phyloP scores from a whole-genome alignment of 495 filamentous ascomycete species.

The Daldinia childiae region DNA sequence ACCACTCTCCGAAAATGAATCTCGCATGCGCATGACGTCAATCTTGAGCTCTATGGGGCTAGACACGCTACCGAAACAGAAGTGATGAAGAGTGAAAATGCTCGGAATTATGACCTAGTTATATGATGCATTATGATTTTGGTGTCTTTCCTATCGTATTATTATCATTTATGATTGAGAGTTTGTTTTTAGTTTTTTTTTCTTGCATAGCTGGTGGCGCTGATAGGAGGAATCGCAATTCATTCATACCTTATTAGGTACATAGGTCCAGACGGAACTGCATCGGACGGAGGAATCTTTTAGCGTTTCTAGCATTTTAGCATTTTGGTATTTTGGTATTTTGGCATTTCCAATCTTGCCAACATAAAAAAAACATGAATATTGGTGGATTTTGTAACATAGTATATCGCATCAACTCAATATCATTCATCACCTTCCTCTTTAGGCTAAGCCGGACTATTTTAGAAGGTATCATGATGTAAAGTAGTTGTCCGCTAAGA shows the following conservation, averaged over 20 bases:
- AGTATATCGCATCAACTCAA: not conserved
- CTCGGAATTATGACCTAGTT: not conserved
- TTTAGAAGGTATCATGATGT: not conserved
- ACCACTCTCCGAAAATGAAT: slow-evolving; percentile 43
- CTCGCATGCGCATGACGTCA: slow-evolving; percentile 41
- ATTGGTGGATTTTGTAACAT: not conserved
- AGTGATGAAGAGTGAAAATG: not conserved
- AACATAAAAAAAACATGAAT: too few relatives aligned
- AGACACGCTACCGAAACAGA: slow-evolving; percentile 19
- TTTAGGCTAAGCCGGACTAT: slow-evolving; percentile 15
- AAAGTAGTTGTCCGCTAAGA: not conserved
- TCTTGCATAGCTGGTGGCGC: slow-evolving; percentile 12
- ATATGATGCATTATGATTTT: not conserved
- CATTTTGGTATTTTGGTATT: not conserved
- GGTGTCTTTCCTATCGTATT: not conserved
- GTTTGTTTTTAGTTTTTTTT: not conserved
- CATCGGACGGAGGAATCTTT: not conserved
- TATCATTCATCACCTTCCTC: slow-evolving; percentile 21
- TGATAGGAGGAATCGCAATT: not conserved
- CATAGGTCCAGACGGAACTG: not conserved
- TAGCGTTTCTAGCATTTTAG: not conserved
- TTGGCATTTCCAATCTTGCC: not conserved
- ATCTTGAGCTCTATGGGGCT: slow-evolving; percentile 32
- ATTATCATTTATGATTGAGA: not conserved
- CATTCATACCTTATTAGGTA: too few relatives aligned